These are phyloP conservation scores for Santalum album DNA, from an alignment of 164 flowering plant species.

Conservation along the genomic window DNA sequence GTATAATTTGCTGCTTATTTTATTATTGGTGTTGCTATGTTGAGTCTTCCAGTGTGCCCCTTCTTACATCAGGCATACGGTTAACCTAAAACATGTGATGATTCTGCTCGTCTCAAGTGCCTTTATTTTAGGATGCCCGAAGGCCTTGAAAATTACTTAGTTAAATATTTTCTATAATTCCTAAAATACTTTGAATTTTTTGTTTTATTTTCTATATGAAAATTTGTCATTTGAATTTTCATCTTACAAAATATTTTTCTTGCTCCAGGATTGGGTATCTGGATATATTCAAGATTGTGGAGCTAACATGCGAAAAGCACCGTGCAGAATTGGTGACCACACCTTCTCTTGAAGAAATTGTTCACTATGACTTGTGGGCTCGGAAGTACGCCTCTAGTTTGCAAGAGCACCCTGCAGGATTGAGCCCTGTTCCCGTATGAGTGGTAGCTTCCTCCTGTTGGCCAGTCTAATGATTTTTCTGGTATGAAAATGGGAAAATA, in stretches of 20 bases:
- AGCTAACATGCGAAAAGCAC: constrained; percentile 84
- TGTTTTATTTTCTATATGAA: no score
- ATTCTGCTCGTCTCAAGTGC: no score
- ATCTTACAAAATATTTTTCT: constrained; percentile 2
- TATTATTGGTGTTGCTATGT: no score
- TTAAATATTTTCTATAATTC: no score
- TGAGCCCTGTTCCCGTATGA: constrained; percentile 58
- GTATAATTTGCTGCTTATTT: no score
- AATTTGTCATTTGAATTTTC: no score
- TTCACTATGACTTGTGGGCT: constrained; percentile 95
- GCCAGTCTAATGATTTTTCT: not conserved
- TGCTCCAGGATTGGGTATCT: constrained; percentile 75
- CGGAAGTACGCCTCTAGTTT: constrained; percentile 66
- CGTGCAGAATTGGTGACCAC: constrained; percentile 44
- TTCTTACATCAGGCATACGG: no score
- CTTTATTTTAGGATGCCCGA: no score
- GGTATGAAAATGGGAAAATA: not conserved
- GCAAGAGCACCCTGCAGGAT: constrained; percentile 26
- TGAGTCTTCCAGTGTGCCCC: no score
- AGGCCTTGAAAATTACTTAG: no score
- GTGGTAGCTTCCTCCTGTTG: not conserved
- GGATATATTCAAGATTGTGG: constrained; percentile 89
- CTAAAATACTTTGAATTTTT: no score
- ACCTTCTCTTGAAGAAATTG: constrained; percentile 91
- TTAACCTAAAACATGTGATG: no score